Evolutionary conservation across 495 filamentous ascomycete species (phyloP), one percentile per base, ranked within the genome.

Genomic region (Xylaria castorea): DNA sequence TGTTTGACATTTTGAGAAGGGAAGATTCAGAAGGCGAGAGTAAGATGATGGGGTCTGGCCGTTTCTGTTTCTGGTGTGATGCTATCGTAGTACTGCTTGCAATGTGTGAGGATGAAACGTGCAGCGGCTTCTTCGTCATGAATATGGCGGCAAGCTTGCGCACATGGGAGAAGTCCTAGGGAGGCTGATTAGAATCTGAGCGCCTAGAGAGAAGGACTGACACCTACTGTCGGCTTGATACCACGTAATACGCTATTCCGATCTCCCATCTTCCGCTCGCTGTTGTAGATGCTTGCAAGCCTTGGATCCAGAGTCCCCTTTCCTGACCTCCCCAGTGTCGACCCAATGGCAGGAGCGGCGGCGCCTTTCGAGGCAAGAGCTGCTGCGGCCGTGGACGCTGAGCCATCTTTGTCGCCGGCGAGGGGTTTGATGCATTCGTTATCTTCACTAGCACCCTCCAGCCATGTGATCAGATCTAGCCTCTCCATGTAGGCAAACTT

Each of bases 11-110:
- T 81, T 94, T 92, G n/a, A 99, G 93, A 61, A 98, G 92, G 11
- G 95, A 95, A 27, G 94, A 97, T 42, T 97, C 97, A 38, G 95
- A 98, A n/a, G 97, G 96, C 3, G 97, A 98, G 76, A 99, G 91
- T 18, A 99, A 90, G 83, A 99, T 97, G 82, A 99, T 99, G 27
- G 97, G 97, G 78, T 99, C 94, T 63, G 90, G 89, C 46, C 93
- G 90, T 42, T 91, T 84, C 4, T 82, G 79, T 75, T 88, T 87
- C 69, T 86, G 85, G 76, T 85, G 86, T 50, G 85, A 81, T 9
- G 82, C 75, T 27, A 85, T 81, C 5, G 82, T 67, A 1, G 81
- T 73, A 61, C 78, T 85, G 73, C 71, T 81, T 22, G 80, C 67
- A 51, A 76, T 78, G 63, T 71, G 80, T 1, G 76, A 70, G 78